Percentiles rank a stretch among this genome's conserved stretches.
phyloP scores from a whole-genome alignment of 2,329 filamentous ascomycete genomes.

The Sordariomycetes sp. region DNA sequence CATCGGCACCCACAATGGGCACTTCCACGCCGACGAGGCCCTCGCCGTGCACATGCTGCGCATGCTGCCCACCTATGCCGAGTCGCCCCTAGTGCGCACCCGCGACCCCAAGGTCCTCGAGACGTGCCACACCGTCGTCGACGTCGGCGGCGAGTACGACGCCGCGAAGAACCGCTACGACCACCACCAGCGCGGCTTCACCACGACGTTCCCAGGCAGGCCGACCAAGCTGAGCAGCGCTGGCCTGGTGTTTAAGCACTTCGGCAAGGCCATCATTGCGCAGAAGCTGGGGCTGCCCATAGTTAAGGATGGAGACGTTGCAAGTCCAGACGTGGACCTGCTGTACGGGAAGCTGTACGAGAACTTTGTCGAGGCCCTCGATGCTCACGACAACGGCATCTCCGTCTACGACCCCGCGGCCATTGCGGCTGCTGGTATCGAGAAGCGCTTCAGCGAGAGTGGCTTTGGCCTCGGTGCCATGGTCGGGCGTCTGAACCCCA shows the following conservation, averaged over 20 bases:
- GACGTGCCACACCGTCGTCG: slow-evolving; percentile 88
- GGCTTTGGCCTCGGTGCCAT: slow-evolving; percentile 79
- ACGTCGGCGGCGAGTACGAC: slow-evolving; percentile 95
- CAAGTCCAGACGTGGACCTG: slow-evolving; percentile 56
- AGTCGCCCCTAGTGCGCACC: slow-evolving; percentile 71
- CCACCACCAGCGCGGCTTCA: slow-evolving; percentile 93
- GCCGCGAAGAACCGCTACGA: slow-evolving; percentile 71
- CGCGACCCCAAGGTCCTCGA: slow-evolving; percentile 72
- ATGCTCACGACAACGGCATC: slow-evolving; percentile 96
- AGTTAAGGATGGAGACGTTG: slow-evolving; percentile 15
- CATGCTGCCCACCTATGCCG: slow-evolving; percentile 70
- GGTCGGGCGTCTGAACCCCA: slow-evolving; percentile 70
- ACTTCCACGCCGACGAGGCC: slow-evolving; percentile 98
- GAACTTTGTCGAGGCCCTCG: slow-evolving; percentile 89
- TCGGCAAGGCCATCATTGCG: slow-evolving; percentile 76
- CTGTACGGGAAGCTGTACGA: slow-evolving; percentile 87
- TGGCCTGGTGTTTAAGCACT: slow-evolving; percentile 92
- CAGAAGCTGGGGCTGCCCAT: slow-evolving; percentile 26
- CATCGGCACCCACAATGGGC: slow-evolving; percentile 94
- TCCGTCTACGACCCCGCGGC: slow-evolving; percentile 66
- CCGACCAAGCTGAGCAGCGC: slow-evolving; percentile 87
- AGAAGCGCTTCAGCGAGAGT: slow-evolving; percentile 76
- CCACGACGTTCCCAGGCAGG: slow-evolving; percentile 73
- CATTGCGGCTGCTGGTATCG: slow-evolving; percentile 59
- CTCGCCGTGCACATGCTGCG: slow-evolving; percentile 94